Percentiles rank a stretch among this genome's conserved stretches.
These are phyloP conservation scores for Solanum sparsipilum DNA, from an alignment of 257 asterid species.

Conservation along the genomic window DNA sequence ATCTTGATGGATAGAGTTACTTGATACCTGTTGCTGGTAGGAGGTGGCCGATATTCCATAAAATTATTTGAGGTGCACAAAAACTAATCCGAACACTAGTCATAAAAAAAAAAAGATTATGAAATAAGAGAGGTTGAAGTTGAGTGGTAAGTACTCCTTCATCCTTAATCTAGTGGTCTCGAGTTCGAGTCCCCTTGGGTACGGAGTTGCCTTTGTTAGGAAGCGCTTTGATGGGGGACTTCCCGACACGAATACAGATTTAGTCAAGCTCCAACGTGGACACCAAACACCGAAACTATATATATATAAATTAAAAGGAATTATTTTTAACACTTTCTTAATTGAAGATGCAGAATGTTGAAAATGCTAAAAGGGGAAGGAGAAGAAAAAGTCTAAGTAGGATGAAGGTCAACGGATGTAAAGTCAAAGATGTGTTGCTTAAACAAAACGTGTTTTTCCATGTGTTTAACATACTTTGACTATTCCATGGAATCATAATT, in stretches of 20 bases:
- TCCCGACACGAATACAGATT: too few species aligned
- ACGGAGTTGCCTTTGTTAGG: accelerated
- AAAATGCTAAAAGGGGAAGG: background rate
- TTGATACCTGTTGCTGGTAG: too few species aligned
- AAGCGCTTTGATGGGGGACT: too few species aligned
- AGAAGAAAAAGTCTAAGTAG: background rate
- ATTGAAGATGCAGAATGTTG: background rate
- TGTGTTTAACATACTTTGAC: background rate
- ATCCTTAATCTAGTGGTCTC: background rate
- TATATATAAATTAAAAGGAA: background rate
- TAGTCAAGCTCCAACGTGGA: too few species aligned
- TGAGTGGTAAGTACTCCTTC: too few species aligned
- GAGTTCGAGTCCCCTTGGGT: background rate
- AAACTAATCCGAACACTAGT: too few species aligned
- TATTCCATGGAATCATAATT: background rate
- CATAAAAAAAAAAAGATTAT: too few species aligned
- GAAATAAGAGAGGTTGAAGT: too few species aligned
- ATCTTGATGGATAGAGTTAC: too few species aligned
- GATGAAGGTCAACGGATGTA: background rate
- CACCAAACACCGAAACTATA: too few species aligned
- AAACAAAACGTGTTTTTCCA: background rate
- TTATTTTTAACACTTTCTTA: background rate
- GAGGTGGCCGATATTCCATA: too few species aligned
- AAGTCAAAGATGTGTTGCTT: background rate
- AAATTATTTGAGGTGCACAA: too few species aligned